phyloP scores from a whole-genome alignment of 2,329 filamentous ascomycete species.

The Grosmannia clavigera region DNA sequence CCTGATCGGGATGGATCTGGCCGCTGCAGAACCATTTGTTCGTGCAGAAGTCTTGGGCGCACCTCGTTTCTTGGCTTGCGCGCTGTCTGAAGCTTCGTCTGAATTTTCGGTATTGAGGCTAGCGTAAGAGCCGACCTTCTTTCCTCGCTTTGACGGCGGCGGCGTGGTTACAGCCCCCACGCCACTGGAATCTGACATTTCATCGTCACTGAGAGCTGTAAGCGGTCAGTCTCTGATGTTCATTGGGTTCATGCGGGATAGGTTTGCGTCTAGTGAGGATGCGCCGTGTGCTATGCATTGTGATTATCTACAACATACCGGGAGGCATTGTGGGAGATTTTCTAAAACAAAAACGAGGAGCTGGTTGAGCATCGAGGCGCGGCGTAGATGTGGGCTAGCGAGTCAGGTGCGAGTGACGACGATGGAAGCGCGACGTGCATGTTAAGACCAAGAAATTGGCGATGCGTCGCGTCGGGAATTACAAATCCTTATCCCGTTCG shows the following conservation, averaged over 20 bases:
- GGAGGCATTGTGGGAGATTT: background rate
- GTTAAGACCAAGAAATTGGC: background rate
- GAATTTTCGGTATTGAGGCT: slow-evolving; percentile 13
- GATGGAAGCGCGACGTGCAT: background rate
- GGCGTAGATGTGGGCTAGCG: background rate
- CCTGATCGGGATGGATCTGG: slow-evolving; percentile 7
- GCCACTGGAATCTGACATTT: slow-evolving; percentile 21
- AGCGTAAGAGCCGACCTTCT: slow-evolving; percentile 23
- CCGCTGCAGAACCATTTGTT: background rate
- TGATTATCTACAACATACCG: background rate
- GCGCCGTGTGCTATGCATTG: background rate
- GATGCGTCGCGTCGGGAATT: background rate
- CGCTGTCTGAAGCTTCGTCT: slow-evolving; percentile 14
- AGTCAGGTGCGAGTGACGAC: background rate
- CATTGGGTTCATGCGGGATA: background rate
- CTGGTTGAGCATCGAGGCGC: background rate
- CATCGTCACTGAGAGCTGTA: slow-evolving; percentile 30
- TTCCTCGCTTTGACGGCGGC: slow-evolving; percentile 12
- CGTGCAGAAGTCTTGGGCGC: background rate
- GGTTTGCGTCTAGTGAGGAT: background rate
- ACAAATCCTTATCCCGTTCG: background rate
- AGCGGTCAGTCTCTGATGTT: background rate
- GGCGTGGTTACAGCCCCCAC: slow-evolving; percentile 14
- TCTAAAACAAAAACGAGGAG: background rate
- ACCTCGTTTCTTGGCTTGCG: slow-evolving; percentile 13